phyloP scores from a whole-genome alignment of 1,284 basidiomycete genomes.

The Rhizoctonia solani region DNA sequence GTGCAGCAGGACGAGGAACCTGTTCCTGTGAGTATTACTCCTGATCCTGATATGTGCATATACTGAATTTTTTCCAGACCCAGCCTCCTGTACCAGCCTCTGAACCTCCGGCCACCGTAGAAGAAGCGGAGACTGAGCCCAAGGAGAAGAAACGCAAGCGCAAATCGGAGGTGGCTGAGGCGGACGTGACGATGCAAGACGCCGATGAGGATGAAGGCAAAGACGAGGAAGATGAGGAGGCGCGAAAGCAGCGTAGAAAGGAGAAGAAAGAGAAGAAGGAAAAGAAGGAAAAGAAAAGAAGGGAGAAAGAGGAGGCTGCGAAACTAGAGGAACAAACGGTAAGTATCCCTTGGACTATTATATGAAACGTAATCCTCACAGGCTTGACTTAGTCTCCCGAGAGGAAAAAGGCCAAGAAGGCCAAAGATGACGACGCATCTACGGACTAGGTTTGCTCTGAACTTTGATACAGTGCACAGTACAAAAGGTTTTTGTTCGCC shows the following conservation, averaged over 20 bases:
- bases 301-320: conserved; percentile 55
- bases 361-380: not conserved
- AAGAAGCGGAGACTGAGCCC: conserved; percentile 35
- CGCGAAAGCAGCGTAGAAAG: conserved; percentile 43
- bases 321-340: conserved; percentile 8
- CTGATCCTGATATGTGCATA: not conserved
- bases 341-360: not conserved
- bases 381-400: not conserved
- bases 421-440: conserved; percentile 9
- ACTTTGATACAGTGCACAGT: not conserved
- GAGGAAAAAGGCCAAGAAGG: conserved; percentile 29
- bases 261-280: conserved; percentile 65
- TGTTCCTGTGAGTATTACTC: conserved; percentile 37
- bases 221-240: conserved; percentile 43
- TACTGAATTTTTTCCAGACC: conserved; percentile 38
- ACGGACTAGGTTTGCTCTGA: conserved; percentile 1
- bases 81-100: conserved; percentile 42
- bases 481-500: too few relatives aligned
- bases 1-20: conserved; percentile 46
- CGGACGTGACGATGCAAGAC: conserved; percentile 33
- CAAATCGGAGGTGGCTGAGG: conserved; percentile 36
- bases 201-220: conserved; percentile 17
- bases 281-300: conserved; percentile 68
- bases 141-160: conserved; percentile 43
- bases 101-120: conserved; percentile 37